These are phyloP conservation scores for Candida silvatica DNA, from an alignment of 805 yeast genomes.

Conservation along the genomic window DNA sequence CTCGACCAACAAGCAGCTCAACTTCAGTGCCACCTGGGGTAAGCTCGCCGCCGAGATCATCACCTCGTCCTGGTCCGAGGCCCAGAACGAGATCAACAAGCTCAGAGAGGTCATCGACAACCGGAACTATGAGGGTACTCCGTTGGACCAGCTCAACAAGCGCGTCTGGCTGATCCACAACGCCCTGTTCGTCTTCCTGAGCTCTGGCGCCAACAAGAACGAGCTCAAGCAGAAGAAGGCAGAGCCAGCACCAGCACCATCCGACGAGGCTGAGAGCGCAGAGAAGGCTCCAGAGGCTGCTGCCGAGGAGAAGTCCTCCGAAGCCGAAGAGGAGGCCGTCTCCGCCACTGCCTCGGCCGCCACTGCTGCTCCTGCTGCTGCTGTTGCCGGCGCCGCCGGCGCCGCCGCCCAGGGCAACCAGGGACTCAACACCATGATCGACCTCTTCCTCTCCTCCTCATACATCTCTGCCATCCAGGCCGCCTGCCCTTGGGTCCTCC, in stretches of 20 bases:
- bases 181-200: conserved; percentile 53
- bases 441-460: conserved; percentile 49
- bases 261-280: background rate
- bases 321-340: conserved; percentile 2
- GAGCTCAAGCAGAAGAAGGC: no score
- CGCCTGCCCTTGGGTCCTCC: conserved; percentile 61
- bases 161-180: conserved; percentile 67
- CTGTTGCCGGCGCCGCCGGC: background rate
- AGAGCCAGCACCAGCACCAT: background rate
- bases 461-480: conserved; percentile 63
- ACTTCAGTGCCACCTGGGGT: conserved; percentile 60
- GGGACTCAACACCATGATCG: conserved; percentile 39
- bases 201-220: conserved; percentile 6
- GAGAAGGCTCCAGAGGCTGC: conserved; percentile 2
- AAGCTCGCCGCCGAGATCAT: conserved; percentile 54
- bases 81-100: conserved; percentile 43
- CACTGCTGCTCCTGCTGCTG: background rate
- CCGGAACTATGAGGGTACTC: conserved; percentile 38
- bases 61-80: conserved; percentile 41
- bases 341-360: background rate
- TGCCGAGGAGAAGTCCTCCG: background rate
- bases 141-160: conserved; percentile 50
- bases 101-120: conserved; percentile 53
- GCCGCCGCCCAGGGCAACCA: background rate
- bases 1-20: conserved; percentile 40